Evolutionary conservation across 2,329 filamentous ascomycete genomes (phyloP), one percentile per base, ranked within the genome.

Genomic region (Blastomyces parvus): DNA sequence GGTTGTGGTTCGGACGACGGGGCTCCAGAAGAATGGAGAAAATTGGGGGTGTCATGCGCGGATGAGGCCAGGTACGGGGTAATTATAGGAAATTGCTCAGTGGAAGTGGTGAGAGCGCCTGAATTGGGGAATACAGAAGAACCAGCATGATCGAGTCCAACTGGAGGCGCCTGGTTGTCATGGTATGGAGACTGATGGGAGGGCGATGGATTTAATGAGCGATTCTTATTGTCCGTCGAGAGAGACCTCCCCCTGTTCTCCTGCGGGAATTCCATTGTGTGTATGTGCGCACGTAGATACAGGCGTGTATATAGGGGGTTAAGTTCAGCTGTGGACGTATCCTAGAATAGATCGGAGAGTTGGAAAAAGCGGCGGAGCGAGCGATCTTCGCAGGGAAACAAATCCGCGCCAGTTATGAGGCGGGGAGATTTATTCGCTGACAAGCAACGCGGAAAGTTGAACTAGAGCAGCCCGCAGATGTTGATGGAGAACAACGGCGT

Each of bases 141-240:
- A n/a, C 74, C 70, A 40, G 71, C 62, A 53, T 74, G 70, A 65
- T 78, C 74, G 52, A 78, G 64, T 59, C 71, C 72, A 62, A 76
- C 69, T 11, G 73, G 67, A 30, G 70, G 60, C 56, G 70, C 67
- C 19, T 62, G 64, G 42, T 69, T 68, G 62, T 75, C 70, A 42
- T 76, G 72, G 69, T 75, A 78, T 46, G 70, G 71, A n/a, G 68
- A 62, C 56, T 77, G 76, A 59, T 70, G 72, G 68, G 76, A 77
- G 55, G 73, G 70, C 59, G 77, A 78, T 62, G 74, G 75, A 71
- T 77, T 79, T 69, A 78, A 70, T 65, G 74, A 74, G 66, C 74
- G 76, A 70, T 70, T 73, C 64, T 75, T 73, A 69, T 73, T 69
- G 62, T 72, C 71, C 56, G 67, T 71, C 13, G 74, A 74, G 59